Base-by-base conservation (phyloP, 2,329 filamentous ascomycete species). In the Fusarium pilosicola region DNA sequence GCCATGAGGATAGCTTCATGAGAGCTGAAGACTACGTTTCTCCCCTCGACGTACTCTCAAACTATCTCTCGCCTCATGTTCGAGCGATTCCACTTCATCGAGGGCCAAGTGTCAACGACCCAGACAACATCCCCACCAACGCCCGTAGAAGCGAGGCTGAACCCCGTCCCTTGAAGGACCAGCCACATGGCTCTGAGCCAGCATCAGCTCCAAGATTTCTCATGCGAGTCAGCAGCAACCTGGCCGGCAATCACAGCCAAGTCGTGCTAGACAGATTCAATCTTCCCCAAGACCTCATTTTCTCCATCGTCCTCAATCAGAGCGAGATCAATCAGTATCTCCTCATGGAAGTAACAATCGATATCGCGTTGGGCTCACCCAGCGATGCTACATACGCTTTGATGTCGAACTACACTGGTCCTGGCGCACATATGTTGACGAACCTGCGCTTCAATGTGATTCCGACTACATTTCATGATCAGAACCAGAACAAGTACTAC, bases 391-490 rank as follows among this genome's bases (percentile, higher is more conserved):
- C 18, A 22, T 60, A 60, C 13, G n/a, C 41, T 13, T 22, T 51
- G 24, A 60, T 64, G 45, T 42, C 54, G 0, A 64, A 59, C 7
- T 64, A 64, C 55, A 60, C 62, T 7, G 62, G 62, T 11, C 62
- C 62, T 4, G 62, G 55, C 0, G 55, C 62, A 11, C 62, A 60
- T 1, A 64, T 64, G 62, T 6, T 60, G 44, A 64, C 54, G 9
- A 64, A 64, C 24, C 6, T 64, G 1, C 62, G 62, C 9, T 60
- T 64, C 24, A 60, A 64, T 13, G 62, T 64, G n/a, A 36, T 60
- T 3, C 44, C 62, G 1, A 64, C 54, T 0, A 64, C 54, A 0
- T 61, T 42, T 1, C n/a, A 61, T 5, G 55, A 65, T 9, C 38
- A 65, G 26, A 61, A 60, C 6, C 55, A 39, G 12, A 13, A 65